Evolutionary conservation across 2,329 filamentous ascomycete genomes (phyloP).

Genomic region (Sarocladiaceae sp.): DNA sequence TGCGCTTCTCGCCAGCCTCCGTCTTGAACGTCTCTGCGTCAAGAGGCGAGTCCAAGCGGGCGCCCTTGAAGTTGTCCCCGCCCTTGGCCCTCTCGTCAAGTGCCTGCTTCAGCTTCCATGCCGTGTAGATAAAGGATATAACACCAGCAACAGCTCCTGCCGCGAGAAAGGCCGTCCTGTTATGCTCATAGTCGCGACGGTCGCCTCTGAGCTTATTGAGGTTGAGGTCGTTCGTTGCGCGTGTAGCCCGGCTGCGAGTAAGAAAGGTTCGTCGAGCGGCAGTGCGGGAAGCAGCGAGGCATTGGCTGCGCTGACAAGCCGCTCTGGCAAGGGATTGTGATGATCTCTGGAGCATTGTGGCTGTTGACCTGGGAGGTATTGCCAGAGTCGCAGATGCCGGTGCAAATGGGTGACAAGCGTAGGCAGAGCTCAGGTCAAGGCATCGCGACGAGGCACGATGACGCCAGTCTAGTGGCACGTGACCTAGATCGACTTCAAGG

Average conservation of each 20-base stretch:
- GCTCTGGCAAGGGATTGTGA: not conserved
- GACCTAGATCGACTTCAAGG: not conserved
- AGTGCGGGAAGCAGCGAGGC: not conserved
- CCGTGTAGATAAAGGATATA: conserved; percentile 44
- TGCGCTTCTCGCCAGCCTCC: conserved; percentile 44
- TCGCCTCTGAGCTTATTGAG: conserved; percentile 40
- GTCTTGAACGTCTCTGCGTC: conserved; percentile 41
- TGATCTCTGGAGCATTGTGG: not conserved
- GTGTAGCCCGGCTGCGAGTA: not conserved
- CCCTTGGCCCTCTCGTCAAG: conserved; percentile 25
- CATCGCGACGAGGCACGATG: not conserved
- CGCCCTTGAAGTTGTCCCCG: conserved; percentile 20
- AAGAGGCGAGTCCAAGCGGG: conserved; percentile 33
- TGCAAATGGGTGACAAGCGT: not conserved
- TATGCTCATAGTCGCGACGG: conserved; percentile 42
- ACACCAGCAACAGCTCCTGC: conserved; percentile 44
- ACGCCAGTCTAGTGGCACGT: conserved; percentile 1
- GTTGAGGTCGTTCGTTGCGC: conserved; percentile 43
- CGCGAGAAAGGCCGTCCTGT: conserved; percentile 44
- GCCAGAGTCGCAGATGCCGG: not conserved
- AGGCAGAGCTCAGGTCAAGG: not conserved
- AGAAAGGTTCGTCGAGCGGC: conserved; percentile 1
- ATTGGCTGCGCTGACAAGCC: not conserved
- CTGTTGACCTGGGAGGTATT: not conserved
- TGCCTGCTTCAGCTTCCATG: conserved; percentile 42